Base-by-base conservation (phyloP, 2,329 filamentous ascomycete species). In the Ophiostoma himal-ulmi region DNA sequence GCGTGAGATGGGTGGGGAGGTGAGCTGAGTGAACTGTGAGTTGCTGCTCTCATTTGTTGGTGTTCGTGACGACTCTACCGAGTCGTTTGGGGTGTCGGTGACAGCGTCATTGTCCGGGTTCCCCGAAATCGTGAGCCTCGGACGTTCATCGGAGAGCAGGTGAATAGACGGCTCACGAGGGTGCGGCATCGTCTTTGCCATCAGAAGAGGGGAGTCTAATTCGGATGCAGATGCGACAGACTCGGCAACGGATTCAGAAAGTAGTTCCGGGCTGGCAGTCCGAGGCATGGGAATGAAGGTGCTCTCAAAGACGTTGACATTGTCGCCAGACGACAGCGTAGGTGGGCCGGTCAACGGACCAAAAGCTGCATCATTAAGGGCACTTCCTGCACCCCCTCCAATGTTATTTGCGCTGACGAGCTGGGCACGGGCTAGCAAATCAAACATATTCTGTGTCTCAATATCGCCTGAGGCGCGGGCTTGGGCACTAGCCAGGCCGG, bases 381-480 rank as follows among this genome's bases (percentile, higher is more conserved):
- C 67, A 41, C 48, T 48, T 14, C 10, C 62, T 14, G 80, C 78
- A 48, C 44, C 7, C 72, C 82, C 81, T 41, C 84, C 84, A 41
- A 89, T 78, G 72, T 88, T 89, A 69, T 89, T 88, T 52, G 88
- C 85, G 22, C 88, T 90, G 70, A 94, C 88, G 34, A 97, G 81
- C 74, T 94, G 92, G 66, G 94, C 92, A 76, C 89, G 89, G 64
- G 92, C 89, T 72, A 97, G 82, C 71, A 97, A 83, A 76, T 98
- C 94, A 80, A 97, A 87, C 91, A 97, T 93, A 76, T 89, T 90
- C 79, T 97, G 93, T 67, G 93, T 86, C 75, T 97, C 94, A 68
- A 92, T 82, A 79, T 98, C 94, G 30, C 93, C 94, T 73, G 86
- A 89, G 69, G 91, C 84, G 76, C 91, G 89, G 69, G 94, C 92